phyloP scores from a whole-genome alignment of 331 rosid species.

The Rosa hybrid region DNA sequence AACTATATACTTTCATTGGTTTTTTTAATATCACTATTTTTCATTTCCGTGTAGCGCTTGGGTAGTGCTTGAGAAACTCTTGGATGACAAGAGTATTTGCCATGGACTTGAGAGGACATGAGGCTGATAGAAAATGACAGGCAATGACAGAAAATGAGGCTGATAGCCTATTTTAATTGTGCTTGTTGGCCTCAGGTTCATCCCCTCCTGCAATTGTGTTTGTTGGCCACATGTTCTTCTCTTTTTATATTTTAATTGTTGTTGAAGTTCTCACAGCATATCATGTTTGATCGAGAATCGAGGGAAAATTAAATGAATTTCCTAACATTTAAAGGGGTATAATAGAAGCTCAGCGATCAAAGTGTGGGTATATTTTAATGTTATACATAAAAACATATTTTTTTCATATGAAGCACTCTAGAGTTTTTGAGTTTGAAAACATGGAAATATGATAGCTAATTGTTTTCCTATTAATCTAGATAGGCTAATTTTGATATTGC shows the following conservation, averaged over 20 bases:
- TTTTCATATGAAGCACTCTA: constrained; percentile 4
- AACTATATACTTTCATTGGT: too few relatives aligned
- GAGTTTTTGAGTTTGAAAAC: not conserved
- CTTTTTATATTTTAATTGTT: constrained; percentile 10
- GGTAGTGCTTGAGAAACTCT: too few relatives aligned
- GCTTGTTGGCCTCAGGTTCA: too few relatives aligned
- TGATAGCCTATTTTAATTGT: too few relatives aligned
- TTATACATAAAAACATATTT: not conserved
- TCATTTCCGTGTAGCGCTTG: too few relatives aligned
- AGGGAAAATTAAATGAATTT: not conserved
- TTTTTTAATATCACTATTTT: too few relatives aligned
- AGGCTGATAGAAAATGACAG: not conserved
- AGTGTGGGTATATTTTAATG: not conserved
- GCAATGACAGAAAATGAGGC: too few relatives aligned
- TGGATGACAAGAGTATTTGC: constrained; percentile 61
- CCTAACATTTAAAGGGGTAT: not conserved
- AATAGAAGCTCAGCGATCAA: not conserved
- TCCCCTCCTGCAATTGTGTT: constrained; percentile 83
- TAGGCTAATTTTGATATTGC: not conserved
- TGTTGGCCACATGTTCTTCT: constrained; percentile 84
- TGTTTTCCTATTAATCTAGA: not conserved
- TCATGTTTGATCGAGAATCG: not conserved
- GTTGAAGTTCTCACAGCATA: constrained; percentile 5
- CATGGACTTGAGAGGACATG: constrained; percentile 97
- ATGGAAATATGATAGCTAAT: not conserved